These are phyloP conservation scores for Trichomonas gallinae DNA, from an alignment of 208 protist species.

Conservation along the genomic window DNA sequence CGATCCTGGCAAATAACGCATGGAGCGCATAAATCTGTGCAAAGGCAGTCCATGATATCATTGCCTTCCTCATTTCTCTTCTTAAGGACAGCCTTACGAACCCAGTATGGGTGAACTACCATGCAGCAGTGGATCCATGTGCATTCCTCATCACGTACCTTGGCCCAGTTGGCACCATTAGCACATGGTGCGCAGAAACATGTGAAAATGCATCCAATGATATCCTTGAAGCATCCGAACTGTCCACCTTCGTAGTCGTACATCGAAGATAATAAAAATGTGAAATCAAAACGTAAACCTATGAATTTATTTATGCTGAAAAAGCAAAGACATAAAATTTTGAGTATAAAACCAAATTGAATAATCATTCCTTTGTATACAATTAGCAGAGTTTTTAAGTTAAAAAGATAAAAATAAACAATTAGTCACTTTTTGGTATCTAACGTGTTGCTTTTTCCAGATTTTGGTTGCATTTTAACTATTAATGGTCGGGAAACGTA, in stretches of 20 bases:
- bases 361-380: no score
- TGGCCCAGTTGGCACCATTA: not conserved
- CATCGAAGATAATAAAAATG: not conserved
- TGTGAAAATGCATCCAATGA: not conserved
- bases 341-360: no score
- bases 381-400: no score
- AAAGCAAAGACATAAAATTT: no score
- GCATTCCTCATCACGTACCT: not conserved
- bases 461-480: no score
- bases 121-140: not conserved
- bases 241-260: not conserved
- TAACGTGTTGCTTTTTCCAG: no score
- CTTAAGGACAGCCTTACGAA: not conserved
- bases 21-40: not conserved
- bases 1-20: not conserved
- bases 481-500: no score
- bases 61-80: not conserved
- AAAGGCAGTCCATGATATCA: not conserved
- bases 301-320: no score
- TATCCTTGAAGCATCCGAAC: not conserved
- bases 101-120: not conserved
- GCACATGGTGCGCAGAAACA: not conserved
- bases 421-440: no score
- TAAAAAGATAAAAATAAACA: no score
- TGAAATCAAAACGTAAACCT: no score